Evolutionary conservation across 176 grass and related monocot species (phyloP).

Genomic region (Tuctoria greenei): DNA sequence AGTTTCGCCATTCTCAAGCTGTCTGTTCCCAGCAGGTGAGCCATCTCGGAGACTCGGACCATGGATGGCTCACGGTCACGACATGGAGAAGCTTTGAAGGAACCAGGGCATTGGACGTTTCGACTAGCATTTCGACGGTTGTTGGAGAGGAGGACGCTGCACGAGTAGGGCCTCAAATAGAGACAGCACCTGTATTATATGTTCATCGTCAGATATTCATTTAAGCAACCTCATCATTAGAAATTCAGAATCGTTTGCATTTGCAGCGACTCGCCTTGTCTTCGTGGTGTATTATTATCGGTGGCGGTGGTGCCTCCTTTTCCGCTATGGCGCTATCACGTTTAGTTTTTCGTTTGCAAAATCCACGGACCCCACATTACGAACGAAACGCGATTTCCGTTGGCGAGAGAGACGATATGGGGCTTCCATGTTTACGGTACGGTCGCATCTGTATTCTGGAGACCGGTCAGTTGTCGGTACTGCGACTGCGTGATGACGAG

Average conservation of each 20-base stretch:
- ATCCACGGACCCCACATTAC: not conserved
- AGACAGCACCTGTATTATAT: not conserved
- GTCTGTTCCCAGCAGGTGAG: conserved; percentile 36
- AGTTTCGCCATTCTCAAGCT: conserved; percentile 39
- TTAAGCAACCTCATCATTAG: conserved; percentile 23
- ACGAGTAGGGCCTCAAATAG: not conserved
- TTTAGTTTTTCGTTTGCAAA: not conserved
- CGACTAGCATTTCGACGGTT: conserved; percentile 28
- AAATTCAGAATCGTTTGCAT: conserved; percentile 29
- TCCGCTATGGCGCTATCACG: conserved; percentile 11
- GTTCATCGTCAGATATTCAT: not conserved
- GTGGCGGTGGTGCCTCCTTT: conserved; percentile 20
- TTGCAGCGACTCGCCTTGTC: conserved; percentile 27
- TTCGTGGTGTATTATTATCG: not conserved
- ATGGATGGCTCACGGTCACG: not conserved
- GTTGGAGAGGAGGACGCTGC: conserved; percentile 7
- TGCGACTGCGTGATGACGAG: conserved; percentile 33
- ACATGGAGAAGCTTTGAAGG: conserved; percentile 16
- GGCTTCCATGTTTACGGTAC: not conserved
- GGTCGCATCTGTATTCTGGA: not conserved
- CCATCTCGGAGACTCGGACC: conserved; percentile 53
- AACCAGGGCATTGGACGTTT: not conserved
- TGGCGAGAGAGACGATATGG: not conserved
- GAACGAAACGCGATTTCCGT: not conserved
- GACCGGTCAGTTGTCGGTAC: conserved; percentile 7